Evolutionary conservation across 1,284 basidiomycete species (phyloP).

Genomic region (Naganishia albida): DNA sequence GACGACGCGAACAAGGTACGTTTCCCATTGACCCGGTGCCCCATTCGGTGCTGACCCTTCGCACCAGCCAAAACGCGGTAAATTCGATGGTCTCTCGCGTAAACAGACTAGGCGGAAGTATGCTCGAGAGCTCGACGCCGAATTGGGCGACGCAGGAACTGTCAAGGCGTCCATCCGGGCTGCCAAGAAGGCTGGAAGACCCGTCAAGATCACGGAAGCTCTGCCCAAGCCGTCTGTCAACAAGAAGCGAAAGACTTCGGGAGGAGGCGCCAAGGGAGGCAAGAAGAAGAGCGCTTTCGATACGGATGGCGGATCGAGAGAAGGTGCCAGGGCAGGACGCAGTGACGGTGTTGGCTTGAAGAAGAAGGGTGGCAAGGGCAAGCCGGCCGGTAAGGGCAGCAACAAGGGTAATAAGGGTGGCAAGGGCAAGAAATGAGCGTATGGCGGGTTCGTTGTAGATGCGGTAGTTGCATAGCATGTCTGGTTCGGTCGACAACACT

Average conservation of each 20-base stretch:
- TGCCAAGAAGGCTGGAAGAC: conserved; percentile 74
- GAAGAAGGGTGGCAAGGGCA: conserved; percentile 33
- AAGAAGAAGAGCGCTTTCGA: conserved; percentile 38
- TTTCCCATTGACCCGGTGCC: neutral
- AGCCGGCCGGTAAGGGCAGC: conserved; percentile 28
- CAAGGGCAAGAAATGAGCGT: conserved; percentile 23
- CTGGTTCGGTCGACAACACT: no score
- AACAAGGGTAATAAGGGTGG: conserved; percentile 22
- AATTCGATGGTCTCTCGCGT: conserved; percentile 79
- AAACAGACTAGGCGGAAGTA: conserved; percentile 81
- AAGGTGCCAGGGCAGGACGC: conserved; percentile 32
- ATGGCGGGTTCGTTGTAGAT: no score
- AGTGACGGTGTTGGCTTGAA: conserved; percentile 35
- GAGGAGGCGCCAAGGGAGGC: conserved; percentile 36
- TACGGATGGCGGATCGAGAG: conserved; percentile 31
- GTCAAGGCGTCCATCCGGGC: conserved; percentile 74
- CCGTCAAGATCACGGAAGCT: conserved; percentile 60
- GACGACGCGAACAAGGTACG: conserved; percentile 40
- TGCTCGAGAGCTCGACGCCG: conserved; percentile 75
- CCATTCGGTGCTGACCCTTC: neutral
- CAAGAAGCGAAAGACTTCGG: conserved; percentile 40
- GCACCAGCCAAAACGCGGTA: conserved; percentile 72
- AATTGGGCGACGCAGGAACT: conserved; percentile 60
- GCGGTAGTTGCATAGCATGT: no score
- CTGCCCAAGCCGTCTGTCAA: conserved; percentile 46